Conservation (phyloP, 2,329 filamentous ascomycete genomes). For the Aspergillus phoenicis region DNA sequence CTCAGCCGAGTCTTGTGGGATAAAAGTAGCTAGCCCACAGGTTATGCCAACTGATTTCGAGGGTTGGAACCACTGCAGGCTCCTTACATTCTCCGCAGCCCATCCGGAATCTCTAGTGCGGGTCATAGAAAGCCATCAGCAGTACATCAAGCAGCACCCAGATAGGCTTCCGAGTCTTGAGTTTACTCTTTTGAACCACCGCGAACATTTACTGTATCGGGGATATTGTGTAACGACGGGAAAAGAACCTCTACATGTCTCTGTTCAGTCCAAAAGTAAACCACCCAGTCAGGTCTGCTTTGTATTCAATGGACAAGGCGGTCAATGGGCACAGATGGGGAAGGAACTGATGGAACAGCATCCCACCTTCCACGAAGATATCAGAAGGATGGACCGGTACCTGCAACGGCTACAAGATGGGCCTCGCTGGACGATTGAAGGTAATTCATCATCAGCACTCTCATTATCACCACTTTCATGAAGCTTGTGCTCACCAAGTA, state of each 20-base stretch:
- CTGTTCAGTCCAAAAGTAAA: not conserved
- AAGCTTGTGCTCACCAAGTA: not conserved
- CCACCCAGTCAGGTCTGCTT: slow-evolving; percentile 26
- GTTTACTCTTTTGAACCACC: too few relatives aligned
- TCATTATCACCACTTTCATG: not conserved
- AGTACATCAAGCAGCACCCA: too few relatives aligned
- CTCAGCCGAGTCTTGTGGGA: too few relatives aligned
- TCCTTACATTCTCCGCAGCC: too few relatives aligned
- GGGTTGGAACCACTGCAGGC: too few relatives aligned
- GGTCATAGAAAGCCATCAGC: too few relatives aligned
- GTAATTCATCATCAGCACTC: not conserved
- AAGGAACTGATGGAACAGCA: slow-evolving; percentile 21
- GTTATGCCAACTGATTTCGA: too few relatives aligned
- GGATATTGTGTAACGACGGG: not conserved
- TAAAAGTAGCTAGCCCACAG: too few relatives aligned
- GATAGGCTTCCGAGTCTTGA: too few relatives aligned
- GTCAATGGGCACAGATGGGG: slow-evolving; percentile 40
- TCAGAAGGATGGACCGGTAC: not conserved
- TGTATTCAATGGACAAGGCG: slow-evolving; percentile 43
- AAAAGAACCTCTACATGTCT: not conserved
- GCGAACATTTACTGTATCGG: not conserved
- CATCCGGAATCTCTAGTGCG: too few relatives aligned
- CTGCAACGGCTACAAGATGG: not conserved
- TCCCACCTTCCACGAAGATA: not conserved
- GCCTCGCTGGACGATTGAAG: not conserved